Percentiles rank a stretch among this genome's conserved stretches.
These are phyloP conservation scores for Penicillium sp. DNA, from an alignment of 2,329 filamentous ascomycete genomes.

Conservation along the genomic window DNA sequence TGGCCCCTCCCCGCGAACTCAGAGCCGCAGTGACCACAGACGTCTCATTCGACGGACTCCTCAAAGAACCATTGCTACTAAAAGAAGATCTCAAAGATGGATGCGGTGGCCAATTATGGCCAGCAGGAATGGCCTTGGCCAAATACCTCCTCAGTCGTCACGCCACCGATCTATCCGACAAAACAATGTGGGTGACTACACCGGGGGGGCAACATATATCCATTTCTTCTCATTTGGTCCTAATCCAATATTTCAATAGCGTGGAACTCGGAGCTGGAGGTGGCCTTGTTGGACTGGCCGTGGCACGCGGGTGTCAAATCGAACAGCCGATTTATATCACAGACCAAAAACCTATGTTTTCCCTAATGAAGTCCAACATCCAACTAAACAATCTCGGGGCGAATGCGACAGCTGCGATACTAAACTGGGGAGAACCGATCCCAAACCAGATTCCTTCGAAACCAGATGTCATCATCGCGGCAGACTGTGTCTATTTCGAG, in stretches of 20 bases:
- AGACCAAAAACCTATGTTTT: conserved; percentile 82
- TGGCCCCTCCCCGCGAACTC: conserved; percentile 55
- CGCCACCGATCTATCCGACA: conserved; percentile 59
- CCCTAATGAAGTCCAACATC: conserved; percentile 85
- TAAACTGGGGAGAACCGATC: conserved; percentile 69
- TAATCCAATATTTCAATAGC: conserved; percentile 48
- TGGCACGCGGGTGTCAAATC: conserved; percentile 58
- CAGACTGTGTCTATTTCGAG: conserved; percentile 97
- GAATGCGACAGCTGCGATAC: conserved; percentile 64
- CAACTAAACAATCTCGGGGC: conserved; percentile 69
- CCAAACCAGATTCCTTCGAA: conserved; percentile 42
- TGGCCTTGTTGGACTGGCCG: conserved; percentile 72
- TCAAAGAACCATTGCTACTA: conserved; percentile 68
- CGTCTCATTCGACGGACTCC: conserved; percentile 70
- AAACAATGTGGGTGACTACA: conserved; percentile 67
- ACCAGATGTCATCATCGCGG: conserved; percentile 85
- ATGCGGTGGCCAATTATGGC: conserved; percentile 93
- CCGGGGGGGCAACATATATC: not conserved
- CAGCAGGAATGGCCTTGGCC: conserved; percentile 82
- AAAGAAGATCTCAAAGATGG: conserved; percentile 84
- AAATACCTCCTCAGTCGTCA: conserved; percentile 82
- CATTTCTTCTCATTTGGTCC: not conserved
- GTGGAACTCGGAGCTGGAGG: conserved; percentile 90
- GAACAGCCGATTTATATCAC: conserved; percentile 69
- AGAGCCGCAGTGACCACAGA: conserved; percentile 54